Base-by-base conservation (phyloP, 768 basidiomycete genomes). In the Tylopilus balloui region DNA sequence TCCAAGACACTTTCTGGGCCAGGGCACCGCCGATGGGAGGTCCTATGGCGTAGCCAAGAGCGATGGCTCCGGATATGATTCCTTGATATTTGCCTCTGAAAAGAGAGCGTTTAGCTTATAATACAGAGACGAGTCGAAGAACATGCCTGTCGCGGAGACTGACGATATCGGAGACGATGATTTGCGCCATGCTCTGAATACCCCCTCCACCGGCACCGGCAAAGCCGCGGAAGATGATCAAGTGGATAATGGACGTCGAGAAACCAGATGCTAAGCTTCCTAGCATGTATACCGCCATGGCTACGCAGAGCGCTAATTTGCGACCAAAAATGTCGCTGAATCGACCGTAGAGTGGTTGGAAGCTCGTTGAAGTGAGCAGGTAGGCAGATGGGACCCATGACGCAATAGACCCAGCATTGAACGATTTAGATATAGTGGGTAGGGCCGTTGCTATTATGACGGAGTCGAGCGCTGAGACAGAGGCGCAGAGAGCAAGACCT, bases 311-410 rank as follows among this genome's bases (percentile, higher is more conserved):
- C 0, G 78, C 74, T 14, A 69, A 69, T 60, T 88, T 88, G 20
- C 87, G 73, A 39, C 82, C 82, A 52, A 84, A 84, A 9, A 83
- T 83, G 47, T 84, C 81, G 46, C 78, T 81, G 59, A 83, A 80
- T 9, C 80, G 74, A 45, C 81, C 82, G 57, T 83, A 77, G 1
- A 79, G 56, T 2, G 78, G 77, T 34, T 65, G 63, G 29, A 53
- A 62, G 48, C 56, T 54, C 45, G 63, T 63, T 0, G 79, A 80
- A 0, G 84, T 86, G 41, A 86, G 69, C 28, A 89, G 74, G 57
- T 87, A 88, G 0, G 79, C 78, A 0, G 84, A 84, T 0, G 84
- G 86, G 3, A 88, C 84, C 86, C 84, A 88, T 6, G 81, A 82
- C 4, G 51, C 46, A 20, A 64, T 35, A 35, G 61, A 56, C 9